A percentile compares a stretch with the other conserved stretches of the same genome.
These are phyloP conservation scores for Coemansia umbellata DNA, from an alignment of 192 early-diverging fungal species.

Conservation along the genomic window DNA sequence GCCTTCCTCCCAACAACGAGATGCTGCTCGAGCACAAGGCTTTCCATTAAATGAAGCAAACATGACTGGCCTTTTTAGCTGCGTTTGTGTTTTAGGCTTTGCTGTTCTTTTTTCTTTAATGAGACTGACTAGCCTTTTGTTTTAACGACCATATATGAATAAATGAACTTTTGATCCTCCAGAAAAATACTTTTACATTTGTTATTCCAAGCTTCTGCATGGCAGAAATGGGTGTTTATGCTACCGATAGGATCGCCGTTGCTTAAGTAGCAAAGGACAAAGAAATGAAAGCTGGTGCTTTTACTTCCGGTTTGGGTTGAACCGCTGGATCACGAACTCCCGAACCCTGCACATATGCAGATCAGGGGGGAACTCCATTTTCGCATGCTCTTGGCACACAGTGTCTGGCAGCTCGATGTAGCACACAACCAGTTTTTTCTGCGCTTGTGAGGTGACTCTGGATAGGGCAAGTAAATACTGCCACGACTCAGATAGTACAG, in stretches of 20 bases:
- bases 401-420: slow-evolving; percentile 18
- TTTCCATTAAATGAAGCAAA: slow-evolving; percentile 41
- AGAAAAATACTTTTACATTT: too few species aligned
- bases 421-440: slow-evolving; percentile 42
- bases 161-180: too few species aligned
- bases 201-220: too few species aligned
- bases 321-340: slow-evolving; percentile 32
- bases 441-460: slow-evolving; percentile 33
- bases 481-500: slow-evolving; percentile 16
- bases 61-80: neutral
- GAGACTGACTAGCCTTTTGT: too few species aligned
- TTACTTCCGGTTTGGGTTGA: slow-evolving; percentile 37
- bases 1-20: slow-evolving; percentile 92
- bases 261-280: too few species aligned
- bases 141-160: too few species aligned
- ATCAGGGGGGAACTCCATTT: slow-evolving; percentile 6
- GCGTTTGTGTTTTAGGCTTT: neutral
- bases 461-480: slow-evolving; percentile 38
- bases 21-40: slow-evolving; percentile 93
- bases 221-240: too few species aligned
- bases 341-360: slow-evolving; percentile 17
- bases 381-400: neutral
- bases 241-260: too few species aligned
- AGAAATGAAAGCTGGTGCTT: neutral
- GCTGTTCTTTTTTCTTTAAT: neutral